phyloP scores from a whole-genome alignment of 345 rosid species.

The Eucalyptus curtisii region DNA sequence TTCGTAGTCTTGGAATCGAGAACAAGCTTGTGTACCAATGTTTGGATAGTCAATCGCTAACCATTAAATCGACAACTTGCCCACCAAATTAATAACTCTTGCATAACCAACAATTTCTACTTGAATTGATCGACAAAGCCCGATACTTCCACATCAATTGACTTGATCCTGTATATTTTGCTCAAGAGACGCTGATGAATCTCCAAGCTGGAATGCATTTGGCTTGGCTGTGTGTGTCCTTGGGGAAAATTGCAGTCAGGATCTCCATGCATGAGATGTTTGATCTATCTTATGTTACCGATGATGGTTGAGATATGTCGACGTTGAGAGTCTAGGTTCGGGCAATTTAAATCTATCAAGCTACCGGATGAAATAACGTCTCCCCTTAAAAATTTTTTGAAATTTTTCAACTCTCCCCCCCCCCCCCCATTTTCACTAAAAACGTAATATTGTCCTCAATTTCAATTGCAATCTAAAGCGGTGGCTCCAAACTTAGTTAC shows the following conservation, averaged over 20 bases:
- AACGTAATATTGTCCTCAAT: background rate
- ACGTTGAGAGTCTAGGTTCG: background rate
- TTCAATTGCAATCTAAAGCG: background rate
- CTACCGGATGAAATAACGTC: background rate
- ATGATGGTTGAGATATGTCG: background rate
- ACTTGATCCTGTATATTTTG: background rate
- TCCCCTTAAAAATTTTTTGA: too few relatives aligned
- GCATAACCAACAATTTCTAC: background rate
- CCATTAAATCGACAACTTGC: too few relatives aligned
- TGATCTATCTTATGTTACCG: background rate
- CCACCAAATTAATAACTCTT: too few relatives aligned
- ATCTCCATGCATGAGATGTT: background rate
- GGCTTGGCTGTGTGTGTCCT: background rate
- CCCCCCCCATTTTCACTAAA: background rate
- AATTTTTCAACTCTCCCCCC: too few relatives aligned
- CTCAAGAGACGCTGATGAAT: background rate
- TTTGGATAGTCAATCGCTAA: too few relatives aligned
- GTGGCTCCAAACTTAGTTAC: background rate
- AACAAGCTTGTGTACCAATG: too few relatives aligned
- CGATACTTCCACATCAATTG: background rate
- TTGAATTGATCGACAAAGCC: background rate
- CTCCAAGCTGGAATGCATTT: background rate
- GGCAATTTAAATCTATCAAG: rapidly evolving
- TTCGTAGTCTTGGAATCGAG: too few relatives aligned
- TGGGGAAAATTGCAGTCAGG: background rate